A percentile compares a stretch with the other conserved stretches of the same genome.
These are phyloP conservation scores for Dendrobium huoshanense DNA, from an alignment of 106 monocot genomes.

Conservation along the genomic window DNA sequence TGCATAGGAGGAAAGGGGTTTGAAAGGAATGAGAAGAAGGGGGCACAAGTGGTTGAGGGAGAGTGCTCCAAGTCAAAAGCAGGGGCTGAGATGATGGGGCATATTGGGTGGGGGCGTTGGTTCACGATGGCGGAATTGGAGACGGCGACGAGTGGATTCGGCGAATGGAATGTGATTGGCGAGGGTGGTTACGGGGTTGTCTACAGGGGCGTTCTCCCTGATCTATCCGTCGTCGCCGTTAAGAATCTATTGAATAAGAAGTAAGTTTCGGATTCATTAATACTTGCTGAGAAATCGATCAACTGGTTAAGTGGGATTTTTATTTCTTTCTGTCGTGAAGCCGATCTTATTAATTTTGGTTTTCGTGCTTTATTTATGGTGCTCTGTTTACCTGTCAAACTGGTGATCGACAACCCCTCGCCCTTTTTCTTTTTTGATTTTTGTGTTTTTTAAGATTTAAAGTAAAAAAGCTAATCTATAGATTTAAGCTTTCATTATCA, in stretches of 20 bases:
- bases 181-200: conserved; percentile 87
- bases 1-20: conserved; percentile 5
- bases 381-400: background rate
- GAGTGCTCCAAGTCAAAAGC: background rate
- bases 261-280: conserved; percentile 33
- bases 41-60: background rate
- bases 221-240: conserved; percentile 63
- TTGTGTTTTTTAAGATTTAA: too few relatives aligned
- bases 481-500: too few relatives aligned
- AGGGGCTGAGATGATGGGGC: conserved; percentile 25
- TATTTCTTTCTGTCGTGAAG: background rate
- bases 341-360: background rate
- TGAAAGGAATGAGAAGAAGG: conserved; percentile 1
- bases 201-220: conserved; percentile 60
- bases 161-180: conserved; percentile 61
- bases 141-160: conserved; percentile 52
- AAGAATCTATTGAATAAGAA: conserved; percentile 84
- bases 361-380: background rate
- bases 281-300: background rate
- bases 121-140: conserved; percentile 61
- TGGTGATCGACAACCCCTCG: background rate
- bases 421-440: too few relatives aligned
- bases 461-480: too few relatives aligned
- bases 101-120: conserved; percentile 79
- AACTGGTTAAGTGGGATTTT: background rate